Conservation (phyloP, 495 filamentous ascomycete species). For the Penicillium argentinense region DNA sequence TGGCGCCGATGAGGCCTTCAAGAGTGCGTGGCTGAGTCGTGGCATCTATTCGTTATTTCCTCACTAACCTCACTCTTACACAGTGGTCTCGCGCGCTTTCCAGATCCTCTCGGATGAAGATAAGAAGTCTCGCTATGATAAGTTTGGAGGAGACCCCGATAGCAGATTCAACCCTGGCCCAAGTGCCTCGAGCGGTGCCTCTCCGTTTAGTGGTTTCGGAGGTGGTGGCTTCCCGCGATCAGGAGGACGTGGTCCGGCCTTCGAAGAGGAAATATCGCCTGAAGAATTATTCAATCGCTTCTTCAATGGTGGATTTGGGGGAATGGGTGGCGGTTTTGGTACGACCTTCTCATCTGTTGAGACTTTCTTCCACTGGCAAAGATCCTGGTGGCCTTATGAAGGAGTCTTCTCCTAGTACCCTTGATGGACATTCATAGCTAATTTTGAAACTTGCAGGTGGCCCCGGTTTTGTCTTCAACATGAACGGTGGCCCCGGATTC, state of each 20-base stretch:
- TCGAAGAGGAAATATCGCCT: conserved; percentile 89
- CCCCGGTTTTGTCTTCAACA: conserved; percentile 87
- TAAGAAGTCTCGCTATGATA: conserved; percentile 84
- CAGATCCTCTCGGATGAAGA: conserved; percentile 90
- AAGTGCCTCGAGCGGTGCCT: conserved; percentile 43
- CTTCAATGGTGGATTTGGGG: conserved; percentile 65
- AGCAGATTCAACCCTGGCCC: conserved; percentile 68
- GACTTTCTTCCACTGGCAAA: no score
- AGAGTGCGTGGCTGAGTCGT: conserved; percentile 54
- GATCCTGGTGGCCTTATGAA: no score
- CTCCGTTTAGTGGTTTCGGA: conserved; percentile 66
- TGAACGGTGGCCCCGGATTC: conserved; percentile 78
- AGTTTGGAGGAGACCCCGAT: conserved; percentile 88
- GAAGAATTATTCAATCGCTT: conserved; percentile 97
- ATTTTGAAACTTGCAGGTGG: conserved; percentile 52
- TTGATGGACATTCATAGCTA: conserved; percentile 2
- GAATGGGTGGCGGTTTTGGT: conserved; percentile 66
- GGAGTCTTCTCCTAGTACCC: conserved; percentile 4
- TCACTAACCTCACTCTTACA: conserved; percentile 4
- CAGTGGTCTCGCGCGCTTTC: conserved; percentile 91
- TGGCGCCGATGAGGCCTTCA: conserved; percentile 95
- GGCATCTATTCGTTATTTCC: background rate
- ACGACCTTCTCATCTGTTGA: conserved; percentile 13
- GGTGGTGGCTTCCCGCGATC: conserved; percentile 56
- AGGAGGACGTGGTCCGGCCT: conserved; percentile 55